phyloP scores from a whole-genome alignment of 306 rosid genomes.

The Trifolium subterraneum region DNA sequence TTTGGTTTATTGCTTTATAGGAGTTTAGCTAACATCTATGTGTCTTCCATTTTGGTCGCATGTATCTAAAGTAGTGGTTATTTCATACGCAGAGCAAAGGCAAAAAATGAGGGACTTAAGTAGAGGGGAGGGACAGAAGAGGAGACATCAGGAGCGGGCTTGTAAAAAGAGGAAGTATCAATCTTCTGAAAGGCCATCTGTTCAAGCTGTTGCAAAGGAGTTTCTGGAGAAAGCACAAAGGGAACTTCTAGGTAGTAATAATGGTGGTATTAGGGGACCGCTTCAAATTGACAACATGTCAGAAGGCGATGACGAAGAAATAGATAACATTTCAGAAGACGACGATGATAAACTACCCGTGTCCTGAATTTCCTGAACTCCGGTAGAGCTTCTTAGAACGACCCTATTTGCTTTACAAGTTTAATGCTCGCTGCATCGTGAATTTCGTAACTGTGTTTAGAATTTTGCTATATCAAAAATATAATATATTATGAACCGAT shows the following conservation, averaged over 20 bases:
- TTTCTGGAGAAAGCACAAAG: conserved; percentile 88
- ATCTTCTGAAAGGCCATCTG: conserved; percentile 70
- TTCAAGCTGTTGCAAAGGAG: conserved; percentile 77
- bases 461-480: not conserved
- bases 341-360: conserved; percentile 36
- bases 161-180: conserved; percentile 80
- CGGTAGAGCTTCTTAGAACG: conserved; percentile 44
- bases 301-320: conserved; percentile 48
- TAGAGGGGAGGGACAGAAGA: conserved; percentile 65
- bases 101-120: conserved; percentile 70
- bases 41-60: conserved; percentile 27
- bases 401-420: conserved; percentile 23
- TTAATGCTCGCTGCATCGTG: not conserved
- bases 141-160: conserved; percentile 53
- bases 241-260: conserved; percentile 75
- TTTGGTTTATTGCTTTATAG: conserved; percentile 12
- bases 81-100: conserved; percentile 64
- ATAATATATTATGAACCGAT: not conserved
- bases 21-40: not conserved
- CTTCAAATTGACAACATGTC: conserved; percentile 48
- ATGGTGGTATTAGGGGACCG: conserved; percentile 75
- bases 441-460: not conserved
- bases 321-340: conserved; percentile 49
- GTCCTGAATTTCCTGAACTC: conserved; percentile 46
- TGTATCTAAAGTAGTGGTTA: conserved; percentile 34